Evolutionary conservation across 495 filamentous ascomycete species (phyloP), one percentile per base, ranked within the genome.

Genomic region (Podospora didyma): DNA sequence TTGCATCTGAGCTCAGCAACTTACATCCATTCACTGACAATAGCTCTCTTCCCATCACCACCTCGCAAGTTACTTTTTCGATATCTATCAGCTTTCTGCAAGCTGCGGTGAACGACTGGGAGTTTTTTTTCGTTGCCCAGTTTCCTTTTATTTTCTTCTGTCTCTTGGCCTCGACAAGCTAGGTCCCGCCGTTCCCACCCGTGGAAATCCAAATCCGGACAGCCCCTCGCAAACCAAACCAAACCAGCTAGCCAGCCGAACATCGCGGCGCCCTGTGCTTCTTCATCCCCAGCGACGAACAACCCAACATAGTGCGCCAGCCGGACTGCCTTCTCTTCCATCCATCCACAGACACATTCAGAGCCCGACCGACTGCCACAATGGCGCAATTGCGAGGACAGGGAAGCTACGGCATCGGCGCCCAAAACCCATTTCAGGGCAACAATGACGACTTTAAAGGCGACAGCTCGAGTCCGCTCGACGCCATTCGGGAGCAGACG

Each of bases 371-470:
- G 20, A 52, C 34, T 28, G 20, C 21, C 42, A 39, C 62, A 64
- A 97, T 96, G 93, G 87, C 93, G 73, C 93, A 96, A 75, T 94
- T 97, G 74, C 84, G 93, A 80, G 94, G 93, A 72, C 96, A 90
- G 60, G 92, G 93, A 62, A 89, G 89, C 73, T 98, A 97, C 75
- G 93, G 96, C 73, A 86, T 97, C 65, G 90, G 89, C 62, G 77
- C 79, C 59, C 86, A 86, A 62, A 85, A 81, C 67, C 81, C 86
- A 51, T 94, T 93, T 63, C 87, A 87, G 41, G 75, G 73, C 11
- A 54, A 56, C 19, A 42, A 26, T 46, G 80, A 64, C 75, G 83
- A 68, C 77, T n/a, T n/a, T n/a, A 77, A 68, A 80, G 83, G 64
- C 78, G 82, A 58, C 26, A 31, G 26, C 77, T 86, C 89, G 26